These are phyloP conservation scores for Daldinia concentrica DNA, from an alignment of 495 filamentous ascomycete species.

Conservation along the genomic window DNA sequence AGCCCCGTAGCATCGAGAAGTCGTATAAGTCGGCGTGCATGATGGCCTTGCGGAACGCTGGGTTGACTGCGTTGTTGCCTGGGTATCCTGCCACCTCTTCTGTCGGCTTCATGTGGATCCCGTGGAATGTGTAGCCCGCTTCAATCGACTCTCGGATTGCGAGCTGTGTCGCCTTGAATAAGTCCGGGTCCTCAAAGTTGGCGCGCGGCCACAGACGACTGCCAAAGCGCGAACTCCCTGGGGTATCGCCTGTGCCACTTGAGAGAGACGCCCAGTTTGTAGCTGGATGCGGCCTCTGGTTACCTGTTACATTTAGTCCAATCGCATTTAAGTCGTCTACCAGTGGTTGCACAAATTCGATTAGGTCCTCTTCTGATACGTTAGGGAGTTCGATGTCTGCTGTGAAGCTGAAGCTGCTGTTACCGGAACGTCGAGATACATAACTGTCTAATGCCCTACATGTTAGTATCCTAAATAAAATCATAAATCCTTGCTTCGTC, in stretches of 20 bases:
- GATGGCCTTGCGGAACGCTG: constrained; percentile 58
- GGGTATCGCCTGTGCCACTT: constrained; percentile 35
- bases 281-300: constrained; percentile 11
- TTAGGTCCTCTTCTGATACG: constrained; percentile 42
- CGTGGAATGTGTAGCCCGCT: constrained; percentile 50
- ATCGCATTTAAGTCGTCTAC: constrained; percentile 50
- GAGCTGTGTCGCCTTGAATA: constrained; percentile 51
- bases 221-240: constrained; percentile 48
- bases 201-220: constrained; percentile 61
- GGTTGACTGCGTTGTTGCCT: constrained; percentile 56
- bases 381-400: constrained; percentile 46
- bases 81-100: constrained; percentile 44
- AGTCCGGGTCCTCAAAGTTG: constrained; percentile 48
- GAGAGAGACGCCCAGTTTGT: constrained; percentile 36
- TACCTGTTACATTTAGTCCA: constrained; percentile 46
- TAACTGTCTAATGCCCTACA: constrained; percentile 29
- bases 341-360: constrained; percentile 57
- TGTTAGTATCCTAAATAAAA: constrained; percentile 2
- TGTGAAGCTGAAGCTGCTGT: constrained; percentile 40
- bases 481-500: neutral
- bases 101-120: constrained; percentile 49
- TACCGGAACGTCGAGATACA: constrained; percentile 31
- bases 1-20: constrained; percentile 18
- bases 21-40: constrained; percentile 58
- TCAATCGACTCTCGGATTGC: constrained; percentile 53